phyloP scores from a whole-genome alignment of 225 moss, liverwort and hornwort genomes.

The Antitrichia curtipendula region DNA sequence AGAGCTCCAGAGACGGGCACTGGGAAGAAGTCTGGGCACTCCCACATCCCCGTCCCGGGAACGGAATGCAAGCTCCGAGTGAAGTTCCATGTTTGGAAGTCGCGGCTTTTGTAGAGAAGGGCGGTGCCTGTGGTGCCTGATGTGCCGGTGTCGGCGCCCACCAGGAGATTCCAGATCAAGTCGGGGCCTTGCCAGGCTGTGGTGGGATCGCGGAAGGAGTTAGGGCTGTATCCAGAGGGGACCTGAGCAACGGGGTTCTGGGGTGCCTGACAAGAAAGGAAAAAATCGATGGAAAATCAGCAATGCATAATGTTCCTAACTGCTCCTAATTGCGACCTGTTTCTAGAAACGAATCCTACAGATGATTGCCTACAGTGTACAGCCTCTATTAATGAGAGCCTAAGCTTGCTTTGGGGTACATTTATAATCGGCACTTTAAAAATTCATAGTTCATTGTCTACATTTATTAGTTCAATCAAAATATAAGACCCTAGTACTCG shows the following conservation, averaged over 20 bases:
- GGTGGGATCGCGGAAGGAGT: conserved; percentile 63
- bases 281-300: not conserved
- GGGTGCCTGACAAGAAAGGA: not conserved
- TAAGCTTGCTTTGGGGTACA: not conserved
- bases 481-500: not conserved
- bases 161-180: conserved; percentile 49
- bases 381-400: not conserved
- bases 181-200: conserved; percentile 60
- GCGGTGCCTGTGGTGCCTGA: conserved; percentile 29
- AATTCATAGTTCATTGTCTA: not conserved
- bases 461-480: not conserved
- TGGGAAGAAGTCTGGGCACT: conserved; percentile 85
- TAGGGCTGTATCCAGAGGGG: conserved; percentile 15
- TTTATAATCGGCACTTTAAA: not conserved
- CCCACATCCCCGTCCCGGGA: conserved; percentile 77
- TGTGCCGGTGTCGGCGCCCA: conserved; percentile 29
- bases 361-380: not conserved
- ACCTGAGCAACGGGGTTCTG: conserved; percentile 57
- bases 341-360: not conserved
- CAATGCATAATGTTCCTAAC: not conserved
- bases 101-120: conserved; percentile 53
- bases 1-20: conserved; percentile 19
- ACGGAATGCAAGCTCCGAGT: conserved; percentile 33
- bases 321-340: not conserved
- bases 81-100: conserved; percentile 52